Conservation (phyloP, 108 stramenopile species). For the Fragilaria radians region DNA sequence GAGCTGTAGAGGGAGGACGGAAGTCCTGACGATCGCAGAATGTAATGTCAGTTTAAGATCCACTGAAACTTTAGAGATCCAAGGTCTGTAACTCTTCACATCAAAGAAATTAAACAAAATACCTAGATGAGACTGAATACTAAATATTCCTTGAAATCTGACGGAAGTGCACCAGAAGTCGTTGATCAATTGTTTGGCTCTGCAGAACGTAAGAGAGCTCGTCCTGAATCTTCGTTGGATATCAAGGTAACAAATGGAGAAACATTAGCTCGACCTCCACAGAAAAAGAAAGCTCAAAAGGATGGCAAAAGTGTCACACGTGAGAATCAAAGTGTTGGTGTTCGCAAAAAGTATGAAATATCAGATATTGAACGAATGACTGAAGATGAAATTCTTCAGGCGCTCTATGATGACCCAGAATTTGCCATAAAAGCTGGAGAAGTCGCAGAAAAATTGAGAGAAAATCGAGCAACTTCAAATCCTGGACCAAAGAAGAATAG, state of each 20-base stretch:
- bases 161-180: neutral
- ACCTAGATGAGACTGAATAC: too few species aligned
- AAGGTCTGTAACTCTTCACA: too few species aligned
- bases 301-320: too few species aligned
- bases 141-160: neutral
- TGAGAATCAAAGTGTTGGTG: slow-evolving; percentile 23
- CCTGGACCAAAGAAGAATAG: neutral
- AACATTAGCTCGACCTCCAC: neutral
- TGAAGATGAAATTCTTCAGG: slow-evolving; percentile 24
- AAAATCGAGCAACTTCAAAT: neutral
- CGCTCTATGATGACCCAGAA: slow-evolving; percentile 36
- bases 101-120: too few species aligned
- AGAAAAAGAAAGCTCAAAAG: neutral
- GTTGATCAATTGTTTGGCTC: neutral
- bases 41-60: too few species aligned
- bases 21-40: too few species aligned
- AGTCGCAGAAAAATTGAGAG: slow-evolving; percentile 6
- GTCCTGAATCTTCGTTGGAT: slow-evolving; percentile 4
- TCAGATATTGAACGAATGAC: slow-evolving; percentile 28
- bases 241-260: neutral
- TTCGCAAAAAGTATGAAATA: slow-evolving; percentile 17
- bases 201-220: neutral
- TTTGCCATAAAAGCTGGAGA: slow-evolving; percentile 19
- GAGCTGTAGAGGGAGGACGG: too few species aligned
- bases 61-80: too few species aligned